A percentile compares a stretch with the other conserved stretches of the same genome.
phyloP scores from a whole-genome alignment of 108 stramenopile genomes.

The Discostella stelligeroides region DNA sequence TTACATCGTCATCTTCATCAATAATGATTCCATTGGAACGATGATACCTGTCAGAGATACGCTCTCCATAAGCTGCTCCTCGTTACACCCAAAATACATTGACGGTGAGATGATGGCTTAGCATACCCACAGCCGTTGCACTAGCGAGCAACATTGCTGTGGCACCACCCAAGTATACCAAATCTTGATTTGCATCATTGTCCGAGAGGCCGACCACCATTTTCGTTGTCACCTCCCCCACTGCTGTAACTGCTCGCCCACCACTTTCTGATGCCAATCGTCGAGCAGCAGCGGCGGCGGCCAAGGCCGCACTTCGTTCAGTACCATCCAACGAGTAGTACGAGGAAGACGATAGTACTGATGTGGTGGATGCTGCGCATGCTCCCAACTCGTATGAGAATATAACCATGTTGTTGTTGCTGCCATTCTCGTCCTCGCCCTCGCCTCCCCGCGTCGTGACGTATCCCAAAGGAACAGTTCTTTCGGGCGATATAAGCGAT shows the following conservation, averaged over 20 bases:
- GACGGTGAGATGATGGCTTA: slow-evolving; percentile 88
- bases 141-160: slow-evolving; percentile 71
- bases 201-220: slow-evolving; percentile 28
- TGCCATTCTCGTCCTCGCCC: neutral
- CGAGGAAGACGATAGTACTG: slow-evolving; percentile 22
- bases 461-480: slow-evolving; percentile 69
- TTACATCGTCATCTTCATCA: too few relatives aligned
- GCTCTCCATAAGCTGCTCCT: too few relatives aligned
- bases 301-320: slow-evolving; percentile 22
- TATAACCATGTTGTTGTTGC: neutral
- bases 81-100: slow-evolving; percentile 90
- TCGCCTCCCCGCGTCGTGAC: slow-evolving; percentile 59
- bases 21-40: too few relatives aligned
- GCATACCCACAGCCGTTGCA: slow-evolving; percentile 68
- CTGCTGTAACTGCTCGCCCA: slow-evolving; percentile 14
- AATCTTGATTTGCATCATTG: slow-evolving; percentile 33
- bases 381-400: slow-evolving; percentile 71
- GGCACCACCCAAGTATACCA: slow-evolving; percentile 61
- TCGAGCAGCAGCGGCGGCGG: slow-evolving; percentile 1
- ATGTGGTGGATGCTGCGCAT: slow-evolving; percentile 23
- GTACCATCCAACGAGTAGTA: slow-evolving; percentile 39
- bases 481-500: slow-evolving; percentile 49
- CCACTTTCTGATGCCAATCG: neutral
- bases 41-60: too few relatives aligned
- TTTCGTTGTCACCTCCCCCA: slow-evolving; percentile 19